Base-by-base conservation (phyloP, 2,329 filamentous ascomycete species). In the Alternaria viburni region DNA sequence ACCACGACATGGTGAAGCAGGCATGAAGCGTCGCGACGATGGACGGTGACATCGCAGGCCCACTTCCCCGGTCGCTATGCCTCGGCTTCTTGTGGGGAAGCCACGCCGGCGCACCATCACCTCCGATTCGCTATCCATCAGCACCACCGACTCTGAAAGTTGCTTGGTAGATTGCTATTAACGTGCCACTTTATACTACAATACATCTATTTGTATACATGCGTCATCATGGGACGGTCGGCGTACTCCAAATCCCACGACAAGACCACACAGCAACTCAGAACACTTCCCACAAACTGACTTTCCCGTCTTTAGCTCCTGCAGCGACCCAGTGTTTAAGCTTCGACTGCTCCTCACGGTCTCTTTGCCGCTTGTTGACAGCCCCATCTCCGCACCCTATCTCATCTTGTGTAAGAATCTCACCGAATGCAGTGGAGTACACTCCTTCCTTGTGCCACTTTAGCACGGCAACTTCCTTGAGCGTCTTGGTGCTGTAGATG, bases 261-360 rank as follows among this genome's bases (percentile, higher is more conserved):
- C 4, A 41, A 30, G 47, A 13, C 17, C 13, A 10, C 4, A 50
- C 19, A 21, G 21, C 25, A 32, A 3, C 6, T 75, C 66, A 85
- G 61, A 96, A 99, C 62, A 98, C 89, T 82, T 97, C 93, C 96
- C 96, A 99, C 70, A 99, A 82, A 76, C 93, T 97, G 66, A 98
- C 88, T 78, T 96, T 97, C 17, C 95, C 96, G 82, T 98, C 96
- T 79, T 98, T 99, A 59, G 92, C 91, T 2, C 96, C 96, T 1
- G 89, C 93, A 17, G 91, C 96, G 55, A 98, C 79, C 94, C 95
- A 98, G 79, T 98, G 95, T 23, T 90, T 91, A 54, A 83, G 84
- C 73, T 87, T 89, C 11, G 91, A 90, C 70, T 88, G 89, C 49
- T 78, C 71, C 23, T 79, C 79, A 21, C 83, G 68, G 57, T 80